Evolutionary conservation across 352 stramenopile genomes (phyloP), one percentile per base, ranked within the genome.

Genomic region (Phytophthora megakarya): DNA sequence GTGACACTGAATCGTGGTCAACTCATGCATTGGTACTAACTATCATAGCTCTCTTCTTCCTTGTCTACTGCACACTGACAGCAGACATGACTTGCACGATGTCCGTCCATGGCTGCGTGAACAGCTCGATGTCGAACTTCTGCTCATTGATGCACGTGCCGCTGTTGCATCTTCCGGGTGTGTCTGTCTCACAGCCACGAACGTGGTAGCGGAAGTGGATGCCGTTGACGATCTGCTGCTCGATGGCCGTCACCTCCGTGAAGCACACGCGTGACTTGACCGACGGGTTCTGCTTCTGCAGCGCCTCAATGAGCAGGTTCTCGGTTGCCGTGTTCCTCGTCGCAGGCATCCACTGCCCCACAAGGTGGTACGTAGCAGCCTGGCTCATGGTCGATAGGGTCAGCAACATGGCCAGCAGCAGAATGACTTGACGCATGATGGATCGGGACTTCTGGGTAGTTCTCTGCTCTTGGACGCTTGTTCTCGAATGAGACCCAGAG

Each of bases 161-260:
- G 21, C 50, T 52, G 8, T 48, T 48, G 25, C 76, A 82, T 16
- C 62, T 54, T 15, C 71, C 73, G 1, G 63, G 53, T 28, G 32
- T 61, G 33, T 47, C 39, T 12, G 75, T 44, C 35, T 68, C 58
- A 39, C 79, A 88, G 12, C 76, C 79, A 5, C 58, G 63, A 21
- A 84, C 56, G 47, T 81, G 67, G 68, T 75, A 88, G 65, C 75
- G 74, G 49, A 84, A 88, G 61, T 85, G 80, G 57, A 85, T 83
- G 47, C 79, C 79, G 45, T 84, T 78, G 45, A 88, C 79, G 57
- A 88, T 78, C 65, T 86, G 79, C 71, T 81, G 72, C 52, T 84
- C 62, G 37, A 88, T 73, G 37, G 70, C 60, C 30, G 57, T 59
- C 39, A 88, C 64, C 38, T 80, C 54, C 22, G 70, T 65, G 46